Conservation (phyloP, 169 alveolate genomes). For the Cryptosporidium parvum region DNA sequence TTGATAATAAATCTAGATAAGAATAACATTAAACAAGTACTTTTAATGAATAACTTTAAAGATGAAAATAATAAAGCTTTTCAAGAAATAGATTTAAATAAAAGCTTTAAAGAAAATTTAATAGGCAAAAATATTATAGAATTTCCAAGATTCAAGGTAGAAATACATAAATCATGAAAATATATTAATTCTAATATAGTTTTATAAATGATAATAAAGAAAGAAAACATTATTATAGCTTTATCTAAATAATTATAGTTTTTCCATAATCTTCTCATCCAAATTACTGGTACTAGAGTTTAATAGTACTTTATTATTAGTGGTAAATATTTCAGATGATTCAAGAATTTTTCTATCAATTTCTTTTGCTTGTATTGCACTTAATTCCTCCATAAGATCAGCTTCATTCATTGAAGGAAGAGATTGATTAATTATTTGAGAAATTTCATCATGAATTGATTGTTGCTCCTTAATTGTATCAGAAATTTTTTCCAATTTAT, state of each 20-base stretch:
- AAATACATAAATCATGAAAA: not conserved
- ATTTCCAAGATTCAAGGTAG: slow-evolving; percentile 51
- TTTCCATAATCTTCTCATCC: slow-evolving; percentile 62
- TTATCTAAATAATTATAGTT: slow-evolving; percentile 16
- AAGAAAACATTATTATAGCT: not conserved
- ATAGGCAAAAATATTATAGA: slow-evolving; percentile 39
- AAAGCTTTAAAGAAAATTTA: slow-evolving; percentile 49
- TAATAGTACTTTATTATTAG: slow-evolving; percentile 1
- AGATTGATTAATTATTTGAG: slow-evolving; percentile 70
- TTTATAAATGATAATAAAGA: not conserved
- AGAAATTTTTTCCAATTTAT: slow-evolving; percentile 60
- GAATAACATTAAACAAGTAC: not conserved
- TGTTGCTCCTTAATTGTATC: slow-evolving; percentile 68
- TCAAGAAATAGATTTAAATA: slow-evolving; percentile 14
- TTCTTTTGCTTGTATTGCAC: slow-evolving; percentile 74
- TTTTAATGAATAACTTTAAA: not conserved
- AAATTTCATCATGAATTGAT: slow-evolving; percentile 57
- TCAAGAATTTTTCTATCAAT: slow-evolving; percentile 62
- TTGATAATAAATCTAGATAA: not conserved
- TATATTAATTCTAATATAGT: not conserved
- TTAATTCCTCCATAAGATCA: slow-evolving; percentile 60
- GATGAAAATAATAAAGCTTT: not conserved
- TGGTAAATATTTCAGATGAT: slow-evolving; percentile 50
- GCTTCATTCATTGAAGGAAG: slow-evolving; percentile 73
- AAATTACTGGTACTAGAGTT: slow-evolving; percentile 41